Base-by-base conservation (phyloP, 179 eudicot genomes). In the Carnegiea gigantea region DNA sequence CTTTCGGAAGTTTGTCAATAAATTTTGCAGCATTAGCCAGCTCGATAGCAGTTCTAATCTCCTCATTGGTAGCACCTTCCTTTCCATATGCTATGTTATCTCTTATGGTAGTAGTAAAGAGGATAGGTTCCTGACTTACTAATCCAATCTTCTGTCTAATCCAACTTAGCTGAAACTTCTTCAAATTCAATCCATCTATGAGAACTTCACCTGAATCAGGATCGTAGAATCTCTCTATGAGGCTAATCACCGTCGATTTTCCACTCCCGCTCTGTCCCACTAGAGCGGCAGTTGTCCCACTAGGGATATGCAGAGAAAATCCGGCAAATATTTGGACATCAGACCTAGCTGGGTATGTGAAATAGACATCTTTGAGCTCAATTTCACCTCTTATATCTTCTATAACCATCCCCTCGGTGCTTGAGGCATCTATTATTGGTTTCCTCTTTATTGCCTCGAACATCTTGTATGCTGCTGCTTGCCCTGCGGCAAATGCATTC, bases 221-320 rank as follows among this genome's bases (percentile, higher is more conserved):
- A 85, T 93, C 98, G 71, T 95, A 95, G 82, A 95, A 95, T 75
- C 98, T 87, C 86, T 95, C 97, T 62, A 95, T 64, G 1, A 95
- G 88, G 86, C 95, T 92, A 36, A 95, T 88, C 26, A 93, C 92
- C 3, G 98, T 95, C 11, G 97, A 95, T 76, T 95, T 95, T 28
- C 98, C 98, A 76, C 98, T 93, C 44, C 98, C 98, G 82, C 98
- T 95, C 79, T 93, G 95, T 75, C 98, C 98, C 40, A 95, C 98
- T 38, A 95, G 85, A 75, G 98, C 98, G 10, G 87, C 92, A 76
- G 95, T 93, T 81, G 85, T 88, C 33, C 98, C 98, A 68, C 88
- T 84, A 9, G 93, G 85, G 43, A 93, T 86, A 23, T 79, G 70
- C 71, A 95, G 44, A 1, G 92, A 91, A 80, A 95, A 92, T 23